Conservation (phyloP, 2,329 filamentous ascomycete genomes). For the Dothideomycetes sp. region DNA sequence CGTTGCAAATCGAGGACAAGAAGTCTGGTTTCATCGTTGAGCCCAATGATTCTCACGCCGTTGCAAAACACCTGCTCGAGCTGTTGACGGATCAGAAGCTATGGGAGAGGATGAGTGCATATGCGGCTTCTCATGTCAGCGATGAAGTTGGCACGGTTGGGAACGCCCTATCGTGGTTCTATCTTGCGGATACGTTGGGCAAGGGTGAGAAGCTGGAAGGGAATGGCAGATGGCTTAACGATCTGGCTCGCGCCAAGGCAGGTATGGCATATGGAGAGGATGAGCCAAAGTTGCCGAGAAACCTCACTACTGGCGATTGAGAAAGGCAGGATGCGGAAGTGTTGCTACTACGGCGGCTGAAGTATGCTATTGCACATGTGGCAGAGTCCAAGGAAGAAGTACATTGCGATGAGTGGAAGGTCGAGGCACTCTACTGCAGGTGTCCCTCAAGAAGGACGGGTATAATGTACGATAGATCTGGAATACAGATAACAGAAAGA, state of each 20-base stretch:
- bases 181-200: slow-evolving; percentile 57
- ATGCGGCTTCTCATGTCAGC: slow-evolving; percentile 54
- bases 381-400: no score
- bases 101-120: slow-evolving; percentile 36
- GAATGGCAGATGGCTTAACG: slow-evolving; percentile 58
- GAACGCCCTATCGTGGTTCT: slow-evolving; percentile 66
- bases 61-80: slow-evolving; percentile 55
- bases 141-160: slow-evolving; percentile 77
- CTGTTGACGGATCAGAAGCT: slow-evolving; percentile 55
- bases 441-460: no score
- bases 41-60: slow-evolving; percentile 56
- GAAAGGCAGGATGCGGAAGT: no score
- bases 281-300: slow-evolving; percentile 50
- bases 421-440: no score
- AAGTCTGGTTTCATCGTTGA: slow-evolving; percentile 66
- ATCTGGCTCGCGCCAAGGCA: slow-evolving; percentile 58
- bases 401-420: no score
- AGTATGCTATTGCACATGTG: no score
- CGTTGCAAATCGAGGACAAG: slow-evolving; percentile 61
- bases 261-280: slow-evolving; percentile 45
- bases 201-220: slow-evolving; percentile 48
- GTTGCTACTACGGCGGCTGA: no score
- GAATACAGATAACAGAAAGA: no score
- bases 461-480: no score
- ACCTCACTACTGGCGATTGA: slow-evolving; percentile 10